Conservation (phyloP, 2,329 filamentous ascomycete species). For the Celoporthe dispersa region DNA sequence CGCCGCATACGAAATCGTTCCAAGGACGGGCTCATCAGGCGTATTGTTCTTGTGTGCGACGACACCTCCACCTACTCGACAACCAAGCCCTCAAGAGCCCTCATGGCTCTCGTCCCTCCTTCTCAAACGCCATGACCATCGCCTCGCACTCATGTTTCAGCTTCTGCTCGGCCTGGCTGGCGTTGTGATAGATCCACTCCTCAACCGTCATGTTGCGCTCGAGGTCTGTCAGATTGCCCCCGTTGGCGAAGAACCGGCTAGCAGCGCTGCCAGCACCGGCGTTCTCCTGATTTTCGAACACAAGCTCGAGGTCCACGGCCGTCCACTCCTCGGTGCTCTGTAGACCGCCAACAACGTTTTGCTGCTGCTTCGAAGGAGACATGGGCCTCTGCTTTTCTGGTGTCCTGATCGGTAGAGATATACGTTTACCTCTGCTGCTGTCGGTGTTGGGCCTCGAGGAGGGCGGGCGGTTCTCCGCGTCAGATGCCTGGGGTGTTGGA, state of each 20-base stretch:
- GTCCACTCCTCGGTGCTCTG: conserved; percentile 70
- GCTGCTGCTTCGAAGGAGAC: conserved; percentile 37
- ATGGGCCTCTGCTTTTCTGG: conserved; percentile 54
- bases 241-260: conserved; percentile 55
- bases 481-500: conserved; percentile 74
- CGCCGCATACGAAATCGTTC: no score
- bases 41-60: background rate
- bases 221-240: conserved; percentile 67
- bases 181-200: conserved; percentile 87
- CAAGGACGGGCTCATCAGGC: background rate
- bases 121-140: conserved; percentile 82
- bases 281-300: conserved; percentile 58
- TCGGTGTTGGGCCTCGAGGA: conserved; percentile 63
- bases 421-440: conserved; percentile 48
- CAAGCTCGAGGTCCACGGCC: conserved; percentile 73
- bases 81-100: conserved; percentile 73
- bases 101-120: conserved; percentile 77
- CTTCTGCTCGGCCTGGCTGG: conserved; percentile 76
- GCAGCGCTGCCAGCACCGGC: conserved; percentile 50
- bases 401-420: conserved; percentile 49
- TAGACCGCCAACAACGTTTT: conserved; percentile 57
- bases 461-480: conserved; percentile 79
- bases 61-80: conserved; percentile 38
- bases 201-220: conserved; percentile 93
- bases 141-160: conserved; percentile 81